phyloP scores from a whole-genome alignment of 2,329 filamentous ascomycete species.

The Cryphonectria naterciae region DNA sequence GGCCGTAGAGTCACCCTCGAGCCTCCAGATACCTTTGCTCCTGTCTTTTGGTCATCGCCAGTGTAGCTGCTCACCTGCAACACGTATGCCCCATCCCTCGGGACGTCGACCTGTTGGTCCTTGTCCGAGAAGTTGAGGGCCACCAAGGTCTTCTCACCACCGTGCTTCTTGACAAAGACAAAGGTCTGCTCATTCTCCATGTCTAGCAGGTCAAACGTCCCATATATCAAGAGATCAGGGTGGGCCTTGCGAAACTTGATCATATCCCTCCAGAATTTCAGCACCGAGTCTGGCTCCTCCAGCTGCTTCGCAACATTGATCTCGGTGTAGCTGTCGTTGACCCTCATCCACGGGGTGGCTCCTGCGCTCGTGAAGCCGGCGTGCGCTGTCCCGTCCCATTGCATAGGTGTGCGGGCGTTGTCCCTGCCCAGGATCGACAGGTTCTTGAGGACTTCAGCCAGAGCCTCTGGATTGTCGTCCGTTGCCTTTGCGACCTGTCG shows the following conservation, averaged over 20 bases:
- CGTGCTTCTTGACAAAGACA: slow-evolving; percentile 47
- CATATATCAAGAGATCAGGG: slow-evolving; percentile 64
- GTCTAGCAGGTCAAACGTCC: slow-evolving; percentile 58
- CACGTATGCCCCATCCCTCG: slow-evolving; percentile 30
- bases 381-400: slow-evolving; percentile 61
- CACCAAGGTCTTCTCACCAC: slow-evolving; percentile 38
- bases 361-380: slow-evolving; percentile 63
- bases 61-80: slow-evolving; percentile 41
- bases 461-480: slow-evolving; percentile 40
- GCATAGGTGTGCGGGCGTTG: slow-evolving; percentile 70
- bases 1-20: slow-evolving; percentile 35
- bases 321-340: slow-evolving; percentile 58
- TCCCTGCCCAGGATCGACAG: slow-evolving; percentile 66
- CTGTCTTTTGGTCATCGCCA: slow-evolving; percentile 25
- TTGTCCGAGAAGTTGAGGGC: slow-evolving; percentile 49
- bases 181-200: slow-evolving; percentile 50
- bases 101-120: slow-evolving; percentile 39
- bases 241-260: slow-evolving; percentile 59
- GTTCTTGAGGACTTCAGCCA: slow-evolving; percentile 52
- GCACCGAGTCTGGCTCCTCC: slow-evolving; percentile 50
- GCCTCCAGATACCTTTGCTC: slow-evolving; percentile 9
- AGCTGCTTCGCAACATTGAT: slow-evolving; percentile 61
- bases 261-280: slow-evolving; percentile 64
- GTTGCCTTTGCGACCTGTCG: slow-evolving; percentile 32
- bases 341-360: slow-evolving; percentile 61